These are phyloP conservation scores for Botrytis sinoallii DNA, from an alignment of 2,329 filamentous ascomycete species.

Conservation along the genomic window DNA sequence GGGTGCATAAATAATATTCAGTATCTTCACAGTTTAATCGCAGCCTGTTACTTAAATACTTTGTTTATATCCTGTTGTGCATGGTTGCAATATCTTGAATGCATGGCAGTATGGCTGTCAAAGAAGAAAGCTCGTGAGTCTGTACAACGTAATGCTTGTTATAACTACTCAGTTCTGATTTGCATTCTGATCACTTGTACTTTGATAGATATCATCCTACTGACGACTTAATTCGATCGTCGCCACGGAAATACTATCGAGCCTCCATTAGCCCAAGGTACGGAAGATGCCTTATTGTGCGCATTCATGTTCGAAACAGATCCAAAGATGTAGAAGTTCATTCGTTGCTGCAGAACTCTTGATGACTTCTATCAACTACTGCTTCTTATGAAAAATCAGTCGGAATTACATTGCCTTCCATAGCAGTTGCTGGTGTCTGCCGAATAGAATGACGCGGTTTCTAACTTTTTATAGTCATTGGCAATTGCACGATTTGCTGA, in stretches of 20 bases:
- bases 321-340: neutral
- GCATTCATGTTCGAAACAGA: neutral
- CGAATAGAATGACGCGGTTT: neutral
- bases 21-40: neutral
- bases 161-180: neutral
- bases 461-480: slow-evolving; percentile 58
- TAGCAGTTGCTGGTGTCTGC: neutral
- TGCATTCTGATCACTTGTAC: neutral
- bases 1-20: slow-evolving; percentile 2
- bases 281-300: slow-evolving; percentile 33
- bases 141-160: slow-evolving; percentile 17
- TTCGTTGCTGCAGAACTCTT: neutral
- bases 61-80: neutral
- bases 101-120: slow-evolving; percentile 51
- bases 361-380: neutral
- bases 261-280: slow-evolving; percentile 64
- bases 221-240: slow-evolving; percentile 59
- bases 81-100: slow-evolving; percentile 21
- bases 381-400: neutral
- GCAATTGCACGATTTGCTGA: slow-evolving; percentile 88
- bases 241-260: slow-evolving; percentile 64
- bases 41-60: neutral
- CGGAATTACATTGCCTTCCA: neutral
- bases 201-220: slow-evolving; percentile 59
- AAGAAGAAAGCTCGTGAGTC: slow-evolving; percentile 51